phyloP scores from a whole-genome alignment of 768 basidiomycete species.

The Pleurotus pulmonarius region DNA sequence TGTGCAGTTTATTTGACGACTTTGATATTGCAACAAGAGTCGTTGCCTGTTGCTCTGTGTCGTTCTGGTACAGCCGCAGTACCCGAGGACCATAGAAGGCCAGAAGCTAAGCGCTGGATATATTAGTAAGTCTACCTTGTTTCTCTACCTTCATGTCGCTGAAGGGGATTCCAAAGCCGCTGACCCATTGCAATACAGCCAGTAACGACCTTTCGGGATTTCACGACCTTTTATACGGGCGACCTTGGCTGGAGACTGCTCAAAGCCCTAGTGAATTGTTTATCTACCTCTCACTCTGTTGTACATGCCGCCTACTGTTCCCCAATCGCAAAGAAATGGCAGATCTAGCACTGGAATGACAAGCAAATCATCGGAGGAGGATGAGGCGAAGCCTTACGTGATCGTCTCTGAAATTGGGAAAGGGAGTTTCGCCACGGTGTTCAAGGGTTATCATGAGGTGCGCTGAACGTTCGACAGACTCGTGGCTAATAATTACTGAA shows the following conservation, averaged over 20 bases:
- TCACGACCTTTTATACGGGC: neutral
- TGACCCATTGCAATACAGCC: constrained; percentile 5
- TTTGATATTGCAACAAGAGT: no score
- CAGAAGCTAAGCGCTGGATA: constrained; percentile 4
- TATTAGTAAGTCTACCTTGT: constrained; percentile 7
- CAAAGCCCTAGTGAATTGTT: neutral
- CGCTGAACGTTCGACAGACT: constrained; percentile 17
- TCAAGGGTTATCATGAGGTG: constrained; percentile 89
- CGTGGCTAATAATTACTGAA: neutral
- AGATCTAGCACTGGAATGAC: constrained; percentile 6
- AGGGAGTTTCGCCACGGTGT: constrained; percentile 95
- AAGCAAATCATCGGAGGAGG: constrained; percentile 45
- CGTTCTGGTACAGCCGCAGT: no score
- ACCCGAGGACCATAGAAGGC: no score
- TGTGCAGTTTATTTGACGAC: no score
- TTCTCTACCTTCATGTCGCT: constrained; percentile 8
- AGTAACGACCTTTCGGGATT: neutral
- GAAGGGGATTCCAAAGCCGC: constrained; percentile 4
- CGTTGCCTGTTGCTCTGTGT: no score
- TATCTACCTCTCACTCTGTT: neutral
- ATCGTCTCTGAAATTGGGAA: constrained; percentile 76
- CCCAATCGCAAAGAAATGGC: neutral
- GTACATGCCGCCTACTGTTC: constrained; percentile 7
- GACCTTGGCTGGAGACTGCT: neutral
- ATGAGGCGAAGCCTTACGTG: constrained; percentile 74